phyloP scores from a whole-genome alignment of 805 yeast genomes.

The Ogataea degrootiae region DNA sequence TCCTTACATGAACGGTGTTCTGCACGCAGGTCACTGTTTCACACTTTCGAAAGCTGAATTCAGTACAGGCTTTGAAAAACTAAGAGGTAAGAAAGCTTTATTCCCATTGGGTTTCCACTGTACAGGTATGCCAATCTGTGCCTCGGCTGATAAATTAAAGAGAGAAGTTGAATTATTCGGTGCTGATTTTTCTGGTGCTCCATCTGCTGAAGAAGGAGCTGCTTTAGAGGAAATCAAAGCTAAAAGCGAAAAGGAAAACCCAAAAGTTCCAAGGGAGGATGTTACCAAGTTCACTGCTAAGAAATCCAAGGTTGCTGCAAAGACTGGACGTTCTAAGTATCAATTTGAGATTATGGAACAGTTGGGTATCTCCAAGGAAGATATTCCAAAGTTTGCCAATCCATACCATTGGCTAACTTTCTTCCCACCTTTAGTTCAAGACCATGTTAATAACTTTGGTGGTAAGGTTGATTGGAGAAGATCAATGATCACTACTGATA shows the following conservation, averaged over 20 bases:
- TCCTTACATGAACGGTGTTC: constrained; percentile 98
- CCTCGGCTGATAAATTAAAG: constrained; percentile 91
- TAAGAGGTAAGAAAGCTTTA: constrained; percentile 86
- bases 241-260: constrained; percentile 27
- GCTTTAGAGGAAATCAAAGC: constrained; percentile 28
- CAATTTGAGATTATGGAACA: constrained; percentile 97
- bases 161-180: constrained; percentile 94
- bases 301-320: constrained; percentile 91
- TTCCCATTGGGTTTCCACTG: constrained; percentile 98
- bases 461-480: constrained; percentile 98
- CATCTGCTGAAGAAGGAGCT: constrained; percentile 55
- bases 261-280: constrained; percentile 54
- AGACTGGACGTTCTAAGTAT: constrained; percentile 88
- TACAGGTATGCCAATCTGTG: constrained; percentile 97
- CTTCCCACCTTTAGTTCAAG: constrained; percentile 87
- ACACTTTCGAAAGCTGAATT: constrained; percentile 92
- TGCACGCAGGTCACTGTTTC: constrained; percentile 97
- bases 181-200: constrained; percentile 63
- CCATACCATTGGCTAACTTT: constrained; percentile 84
- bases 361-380: constrained; percentile 80
- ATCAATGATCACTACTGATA: constrained; percentile 90
- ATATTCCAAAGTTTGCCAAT: constrained; percentile 84
- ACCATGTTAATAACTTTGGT: constrained; percentile 77
- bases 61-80: constrained; percentile 88
- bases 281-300: constrained; percentile 88